Evolutionary conservation across 2,329 filamentous ascomycete genomes (phyloP).

Genomic region (Alternaria infectoria): DNA sequence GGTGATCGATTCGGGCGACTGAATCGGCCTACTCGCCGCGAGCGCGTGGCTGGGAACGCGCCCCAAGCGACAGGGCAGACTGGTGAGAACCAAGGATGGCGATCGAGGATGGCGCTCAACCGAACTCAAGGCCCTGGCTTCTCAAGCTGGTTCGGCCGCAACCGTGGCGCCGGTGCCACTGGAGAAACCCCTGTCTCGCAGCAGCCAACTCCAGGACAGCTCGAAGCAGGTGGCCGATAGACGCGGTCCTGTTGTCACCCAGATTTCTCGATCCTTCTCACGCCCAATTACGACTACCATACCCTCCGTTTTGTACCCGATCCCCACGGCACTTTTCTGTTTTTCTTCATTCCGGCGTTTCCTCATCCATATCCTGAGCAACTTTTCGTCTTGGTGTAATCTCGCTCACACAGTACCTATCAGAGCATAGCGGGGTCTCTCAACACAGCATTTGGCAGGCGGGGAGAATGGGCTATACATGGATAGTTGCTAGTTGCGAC

Average conservation of each 20-base stretch:
- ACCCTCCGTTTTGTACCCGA: neutral
- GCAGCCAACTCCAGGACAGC: conserved; percentile 44
- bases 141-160: conserved; percentile 39
- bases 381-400: neutral
- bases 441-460: neutral
- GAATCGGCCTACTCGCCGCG: conserved; percentile 33
- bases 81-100: conserved; percentile 26
- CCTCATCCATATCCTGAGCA: neutral
- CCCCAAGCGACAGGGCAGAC: conserved; percentile 16
- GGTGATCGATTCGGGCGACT: conserved; percentile 30
- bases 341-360: neutral
- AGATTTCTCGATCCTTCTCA: neutral
- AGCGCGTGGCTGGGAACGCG: conserved; percentile 20
- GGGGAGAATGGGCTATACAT: neutral
- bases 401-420: neutral
- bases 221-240: conserved; percentile 46
- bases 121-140: conserved; percentile 26
- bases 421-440: neutral
- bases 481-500: neutral
- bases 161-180: conserved; percentile 23
- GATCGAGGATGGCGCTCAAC: conserved; percentile 25
- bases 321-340: neutral
- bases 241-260: neutral
- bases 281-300: conserved; percentile 8
- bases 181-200: conserved; percentile 18